phyloP scores from a whole-genome alignment of 2,329 filamentous ascomycete species.

The Botrytis paeoniae region DNA sequence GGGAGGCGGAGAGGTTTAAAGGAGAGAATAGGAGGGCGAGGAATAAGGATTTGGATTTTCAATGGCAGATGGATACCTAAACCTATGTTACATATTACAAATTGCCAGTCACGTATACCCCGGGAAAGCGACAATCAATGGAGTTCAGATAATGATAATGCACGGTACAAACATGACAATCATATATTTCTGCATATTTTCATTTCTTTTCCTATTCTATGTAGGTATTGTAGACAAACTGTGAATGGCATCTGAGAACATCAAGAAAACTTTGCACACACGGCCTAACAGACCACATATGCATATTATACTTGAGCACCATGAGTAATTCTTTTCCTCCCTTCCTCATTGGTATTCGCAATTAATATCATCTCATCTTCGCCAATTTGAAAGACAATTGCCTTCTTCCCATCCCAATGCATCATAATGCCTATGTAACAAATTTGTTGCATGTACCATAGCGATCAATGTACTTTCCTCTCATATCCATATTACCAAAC shows the following conservation, averaged over 20 bases:
- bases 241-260: not conserved
- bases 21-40: slow-evolving; percentile 75
- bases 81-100: slow-evolving; percentile 51
- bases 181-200: not conserved
- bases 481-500: not conserved
- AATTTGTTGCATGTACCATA: not conserved
- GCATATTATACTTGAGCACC: not conserved
- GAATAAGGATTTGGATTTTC: slow-evolving; percentile 78
- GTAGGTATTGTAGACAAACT: not conserved
- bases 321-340: not conserved
- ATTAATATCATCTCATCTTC: not conserved
- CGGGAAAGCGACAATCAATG: not conserved
- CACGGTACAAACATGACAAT: not conserved
- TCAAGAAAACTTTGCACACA: not conserved
- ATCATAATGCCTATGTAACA: not conserved
- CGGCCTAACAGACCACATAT: not conserved
- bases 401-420: not conserved
- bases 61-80: slow-evolving; percentile 95
- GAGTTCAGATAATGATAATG: slow-evolving; percentile 4
- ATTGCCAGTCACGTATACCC: not conserved
- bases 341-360: not conserved
- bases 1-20: slow-evolving; percentile 90
- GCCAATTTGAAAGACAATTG: not conserved
- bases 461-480: not conserved
- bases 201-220: not conserved